phyloP scores from a whole-genome alignment of 352 stramenopile genomes.

The Poterioochromonas sp. region DNA sequence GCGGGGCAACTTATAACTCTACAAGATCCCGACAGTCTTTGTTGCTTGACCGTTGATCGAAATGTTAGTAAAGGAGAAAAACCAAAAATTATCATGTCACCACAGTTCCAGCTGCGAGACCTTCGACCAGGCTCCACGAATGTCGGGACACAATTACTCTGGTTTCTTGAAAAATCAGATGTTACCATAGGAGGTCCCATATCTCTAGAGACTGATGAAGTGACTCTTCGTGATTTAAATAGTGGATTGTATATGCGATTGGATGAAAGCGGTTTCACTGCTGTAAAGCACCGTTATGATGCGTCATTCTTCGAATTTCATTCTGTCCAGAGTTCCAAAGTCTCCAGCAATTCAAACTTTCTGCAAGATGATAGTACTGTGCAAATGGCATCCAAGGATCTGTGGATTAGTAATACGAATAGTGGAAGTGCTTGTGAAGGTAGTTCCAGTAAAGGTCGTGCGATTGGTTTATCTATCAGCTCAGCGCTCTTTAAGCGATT shows the following conservation, averaged over 20 bases:
- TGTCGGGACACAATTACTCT: conserved; percentile 19
- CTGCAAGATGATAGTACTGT: neutral
- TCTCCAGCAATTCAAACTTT: neutral
- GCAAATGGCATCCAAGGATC: neutral
- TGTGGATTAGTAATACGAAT: neutral
- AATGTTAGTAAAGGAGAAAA: too few relatives aligned
- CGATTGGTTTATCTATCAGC: neutral
- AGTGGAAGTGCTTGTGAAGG: neutral
- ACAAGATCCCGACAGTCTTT: conserved; percentile 20
- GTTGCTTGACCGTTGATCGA: too few relatives aligned
- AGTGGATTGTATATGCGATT: conserved; percentile 1
- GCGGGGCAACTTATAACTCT: conserved; percentile 16
- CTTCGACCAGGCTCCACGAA: neutral
- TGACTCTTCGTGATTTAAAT: conserved; percentile 21
- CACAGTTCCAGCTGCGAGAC: neutral
- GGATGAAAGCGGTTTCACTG: neutral
- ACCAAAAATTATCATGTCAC: neutral
- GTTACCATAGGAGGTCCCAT: conserved; percentile 2
- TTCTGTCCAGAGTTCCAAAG: neutral
- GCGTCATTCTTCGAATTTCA: neutral
- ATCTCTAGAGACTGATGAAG: neutral
- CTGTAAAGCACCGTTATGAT: neutral
- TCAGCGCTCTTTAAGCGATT: neutral
- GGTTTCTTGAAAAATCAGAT: conserved; percentile 8
- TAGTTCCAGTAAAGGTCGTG: neutral